A percentile compares a stretch with the other conserved stretches of the same genome.
Evolutionary conservation across 2,329 filamentous ascomycete genomes (phyloP).

Genomic region (Neurospora crassa): DNA sequence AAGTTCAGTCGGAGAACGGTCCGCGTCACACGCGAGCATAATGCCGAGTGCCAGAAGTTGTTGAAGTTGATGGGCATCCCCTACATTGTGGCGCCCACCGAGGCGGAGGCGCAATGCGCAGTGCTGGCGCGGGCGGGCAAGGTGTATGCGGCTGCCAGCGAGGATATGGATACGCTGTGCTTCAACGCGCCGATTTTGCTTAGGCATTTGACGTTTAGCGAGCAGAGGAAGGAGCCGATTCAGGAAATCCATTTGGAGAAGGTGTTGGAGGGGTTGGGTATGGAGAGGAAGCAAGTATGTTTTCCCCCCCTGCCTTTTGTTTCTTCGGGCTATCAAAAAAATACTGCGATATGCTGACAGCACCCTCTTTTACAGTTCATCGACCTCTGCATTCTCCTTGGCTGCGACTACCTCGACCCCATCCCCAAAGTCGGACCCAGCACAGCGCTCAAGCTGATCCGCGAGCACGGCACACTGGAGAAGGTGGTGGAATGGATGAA

Average conservation of each 20-base stretch:
- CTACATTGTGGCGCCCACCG: conserved; percentile 89
- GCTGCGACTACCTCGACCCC: conserved; percentile 95
- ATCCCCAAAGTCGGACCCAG: conserved; percentile 89
- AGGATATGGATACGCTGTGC: conserved; percentile 98
- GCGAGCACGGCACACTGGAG: conserved; percentile 81
- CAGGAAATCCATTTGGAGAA: conserved; percentile 87
- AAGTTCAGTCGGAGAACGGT: conserved; percentile 88
- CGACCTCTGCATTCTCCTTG: conserved; percentile 92
- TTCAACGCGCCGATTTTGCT: conserved; percentile 88
- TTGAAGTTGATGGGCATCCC: conserved; percentile 94
- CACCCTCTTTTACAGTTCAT: conserved; percentile 58
- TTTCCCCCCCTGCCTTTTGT: neutral
- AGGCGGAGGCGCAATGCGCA: conserved; percentile 95
- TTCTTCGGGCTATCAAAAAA: neutral
- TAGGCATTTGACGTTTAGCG: conserved; percentile 89
- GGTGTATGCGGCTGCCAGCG: conserved; percentile 91
- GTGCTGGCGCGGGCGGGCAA: conserved; percentile 82
- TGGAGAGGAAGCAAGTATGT: conserved; percentile 75
- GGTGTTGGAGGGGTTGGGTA: conserved; percentile 75
- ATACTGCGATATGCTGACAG: neutral
- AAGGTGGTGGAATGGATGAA: conserved; percentile 75
- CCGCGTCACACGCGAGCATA: conserved; percentile 91
- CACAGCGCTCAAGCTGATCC: conserved; percentile 88
- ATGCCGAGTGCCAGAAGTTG: conserved; percentile 83
- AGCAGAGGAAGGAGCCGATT: conserved; percentile 95